phyloP scores from a whole-genome alignment of 805 yeast genomes.

The Saccharomycopsis synnaedendra region DNA sequence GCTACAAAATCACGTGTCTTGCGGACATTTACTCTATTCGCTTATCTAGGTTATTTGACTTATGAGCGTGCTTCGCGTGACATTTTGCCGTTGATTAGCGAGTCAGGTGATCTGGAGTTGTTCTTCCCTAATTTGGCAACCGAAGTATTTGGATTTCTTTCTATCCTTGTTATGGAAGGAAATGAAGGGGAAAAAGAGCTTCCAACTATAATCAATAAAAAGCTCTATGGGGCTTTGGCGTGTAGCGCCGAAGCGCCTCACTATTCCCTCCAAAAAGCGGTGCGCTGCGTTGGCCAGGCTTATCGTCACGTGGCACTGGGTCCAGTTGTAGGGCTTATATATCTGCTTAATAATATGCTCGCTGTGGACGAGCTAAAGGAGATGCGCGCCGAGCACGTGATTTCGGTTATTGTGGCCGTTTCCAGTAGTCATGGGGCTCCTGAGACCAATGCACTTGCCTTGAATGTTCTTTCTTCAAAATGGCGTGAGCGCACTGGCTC shows the following conservation, averaged over 20 bases:
- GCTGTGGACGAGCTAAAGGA: constrained; percentile 26
- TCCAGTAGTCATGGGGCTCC: no score
- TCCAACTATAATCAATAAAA: constrained; percentile 50
- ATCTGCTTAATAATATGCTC: constrained; percentile 68
- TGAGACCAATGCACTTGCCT: no score
- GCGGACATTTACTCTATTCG: no score
- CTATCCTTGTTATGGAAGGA: constrained; percentile 9
- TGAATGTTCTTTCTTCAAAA: no score
- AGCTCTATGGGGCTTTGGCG: constrained; percentile 22
- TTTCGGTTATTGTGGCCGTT: no score
- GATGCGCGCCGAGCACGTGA: constrained; percentile 20
- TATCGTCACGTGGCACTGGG: constrained; percentile 66
- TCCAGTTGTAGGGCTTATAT: constrained; percentile 71
- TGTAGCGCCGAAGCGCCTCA: no score
- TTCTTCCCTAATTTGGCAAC: constrained; percentile 7
- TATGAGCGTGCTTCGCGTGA: no score
- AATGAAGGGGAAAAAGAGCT: constrained; percentile 20
- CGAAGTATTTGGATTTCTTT: constrained; percentile 14
- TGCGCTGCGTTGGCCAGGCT: constrained; percentile 41
- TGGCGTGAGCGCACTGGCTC: no score
- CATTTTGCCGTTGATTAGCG: no score
- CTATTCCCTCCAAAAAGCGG: background rate
- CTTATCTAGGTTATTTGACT: no score
- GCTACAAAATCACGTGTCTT: no score
- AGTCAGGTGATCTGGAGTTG: constrained; percentile 8